Percentiles rank a stretch among this genome's conserved stretches.
These are phyloP conservation scores for Austroboletus festivus DNA, from an alignment of 768 basidiomycete genomes.

Conservation along the genomic window DNA sequence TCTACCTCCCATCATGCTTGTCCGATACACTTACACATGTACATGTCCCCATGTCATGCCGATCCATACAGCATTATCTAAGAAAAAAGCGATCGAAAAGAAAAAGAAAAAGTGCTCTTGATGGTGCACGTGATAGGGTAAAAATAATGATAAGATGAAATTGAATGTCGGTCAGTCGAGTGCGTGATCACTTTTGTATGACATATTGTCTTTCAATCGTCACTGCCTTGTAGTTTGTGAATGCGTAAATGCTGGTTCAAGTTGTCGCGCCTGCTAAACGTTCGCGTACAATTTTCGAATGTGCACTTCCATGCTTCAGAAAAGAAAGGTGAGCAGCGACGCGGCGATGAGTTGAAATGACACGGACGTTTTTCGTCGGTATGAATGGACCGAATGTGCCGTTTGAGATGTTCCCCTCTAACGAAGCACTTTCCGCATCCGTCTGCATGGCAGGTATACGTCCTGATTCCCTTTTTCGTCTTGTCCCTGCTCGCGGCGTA, in stretches of 20 bases:
- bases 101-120: too few species aligned
- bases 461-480: conserved; percentile 37
- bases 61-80: neutral
- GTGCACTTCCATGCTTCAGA: conserved; percentile 41
- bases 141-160: neutral
- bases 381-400: conserved; percentile 78
- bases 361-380: conserved; percentile 80
- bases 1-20: conserved; percentile 4
- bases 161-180: too few species aligned
- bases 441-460: conserved; percentile 63
- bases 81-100: neutral
- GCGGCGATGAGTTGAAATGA: neutral
- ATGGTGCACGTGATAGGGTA: too few species aligned
- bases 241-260: conserved; percentile 70
- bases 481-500: conserved; percentile 29
- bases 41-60: conserved; percentile 17
- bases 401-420: conserved; percentile 76
- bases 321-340: neutral
- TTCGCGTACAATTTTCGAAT: conserved; percentile 60
- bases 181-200: neutral
- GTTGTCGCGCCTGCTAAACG: conserved; percentile 75
- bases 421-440: conserved; percentile 80
- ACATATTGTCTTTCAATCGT: conserved; percentile 7
- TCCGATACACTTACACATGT: neutral
- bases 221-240: conserved; percentile 37